These are phyloP conservation scores for Diaporthe amygdali DNA, from an alignment of 2,329 filamentous ascomycete species.

Conservation along the genomic window DNA sequence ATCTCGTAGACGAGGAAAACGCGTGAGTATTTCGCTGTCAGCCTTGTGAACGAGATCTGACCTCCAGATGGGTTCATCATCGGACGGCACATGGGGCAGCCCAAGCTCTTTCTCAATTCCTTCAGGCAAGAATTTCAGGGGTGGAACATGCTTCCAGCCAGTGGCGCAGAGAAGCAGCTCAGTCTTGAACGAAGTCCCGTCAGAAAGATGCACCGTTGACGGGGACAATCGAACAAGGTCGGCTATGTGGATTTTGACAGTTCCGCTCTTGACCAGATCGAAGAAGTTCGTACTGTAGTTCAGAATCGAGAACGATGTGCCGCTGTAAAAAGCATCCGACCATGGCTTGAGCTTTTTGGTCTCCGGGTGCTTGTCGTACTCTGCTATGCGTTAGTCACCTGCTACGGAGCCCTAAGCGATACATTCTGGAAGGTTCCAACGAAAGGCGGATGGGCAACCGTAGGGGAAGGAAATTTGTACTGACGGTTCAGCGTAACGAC, in stretches of 20 bases:
- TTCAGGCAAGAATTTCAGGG: constrained; percentile 28
- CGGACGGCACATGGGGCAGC: constrained; percentile 4
- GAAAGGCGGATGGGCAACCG: no score
- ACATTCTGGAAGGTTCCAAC: no score
- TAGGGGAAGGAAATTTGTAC: no score
- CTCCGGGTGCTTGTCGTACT: constrained; percentile 59
- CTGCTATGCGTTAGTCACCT: no score
- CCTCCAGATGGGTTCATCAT: constrained; percentile 35
- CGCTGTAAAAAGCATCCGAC: constrained; percentile 56
- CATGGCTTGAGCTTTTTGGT: constrained; percentile 59
- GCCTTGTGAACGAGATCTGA: constrained; percentile 45
- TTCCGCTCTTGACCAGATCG: constrained; percentile 58
- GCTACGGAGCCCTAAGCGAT: no score
- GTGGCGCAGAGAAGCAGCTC: constrained; percentile 62
- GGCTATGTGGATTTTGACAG: constrained; percentile 56
- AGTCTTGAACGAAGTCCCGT: constrained; percentile 49
- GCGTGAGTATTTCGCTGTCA: constrained; percentile 58
- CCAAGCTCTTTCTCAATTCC: constrained; percentile 16
- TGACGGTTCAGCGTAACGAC: constrained; percentile 57
- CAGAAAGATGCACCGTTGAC: constrained; percentile 54
- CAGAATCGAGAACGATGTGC: constrained; percentile 61
- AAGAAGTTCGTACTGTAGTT: constrained; percentile 66
- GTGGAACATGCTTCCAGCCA: constrained; percentile 61
- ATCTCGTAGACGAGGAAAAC: constrained; percentile 57
- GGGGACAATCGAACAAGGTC: constrained; percentile 53